Evolutionary conservation across 768 basidiomycete species (phyloP).

Genomic region (Solioccasus polychromus): DNA sequence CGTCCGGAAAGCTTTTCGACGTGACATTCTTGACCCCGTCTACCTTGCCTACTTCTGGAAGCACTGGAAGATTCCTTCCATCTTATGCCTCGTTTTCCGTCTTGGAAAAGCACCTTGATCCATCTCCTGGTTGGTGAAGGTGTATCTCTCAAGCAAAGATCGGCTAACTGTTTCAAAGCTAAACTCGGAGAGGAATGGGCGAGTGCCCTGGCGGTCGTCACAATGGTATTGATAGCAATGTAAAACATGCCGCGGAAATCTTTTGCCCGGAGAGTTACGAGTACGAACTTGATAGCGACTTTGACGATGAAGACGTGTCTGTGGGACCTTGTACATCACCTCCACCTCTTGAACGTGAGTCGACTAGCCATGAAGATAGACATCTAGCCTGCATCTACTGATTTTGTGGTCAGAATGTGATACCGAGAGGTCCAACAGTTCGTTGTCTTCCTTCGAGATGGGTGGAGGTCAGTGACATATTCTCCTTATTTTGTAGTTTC

Average conservation of each 20-base stretch:
- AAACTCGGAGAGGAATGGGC: constrained; percentile 9
- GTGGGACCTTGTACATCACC: not conserved
- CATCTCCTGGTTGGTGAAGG: constrained; percentile 7
- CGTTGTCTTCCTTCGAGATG: constrained; percentile 11
- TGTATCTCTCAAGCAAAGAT: not conserved
- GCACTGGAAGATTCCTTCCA: not conserved
- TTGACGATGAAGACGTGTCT: constrained; percentile 19
- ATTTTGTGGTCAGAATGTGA: constrained; percentile 1
- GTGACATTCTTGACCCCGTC: constrained; percentile 17
- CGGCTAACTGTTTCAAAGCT: constrained; percentile 10
- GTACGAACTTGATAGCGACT: constrained; percentile 26
- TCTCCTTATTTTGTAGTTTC: not conserved
- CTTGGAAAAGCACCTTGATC: constrained; percentile 6
- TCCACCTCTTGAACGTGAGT: not conserved
- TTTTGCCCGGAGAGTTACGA: constrained; percentile 10
- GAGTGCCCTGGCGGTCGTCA: constrained; percentile 1
- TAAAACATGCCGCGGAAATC: constrained; percentile 2
- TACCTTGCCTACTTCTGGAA: not conserved
- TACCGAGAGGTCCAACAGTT: not conserved
- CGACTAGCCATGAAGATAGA: constrained; percentile 1
- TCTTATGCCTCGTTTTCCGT: constrained; percentile 17
- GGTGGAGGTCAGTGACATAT: constrained; percentile 4
- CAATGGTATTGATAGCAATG: not conserved
- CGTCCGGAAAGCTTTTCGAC: constrained; percentile 18
- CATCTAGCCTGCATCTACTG: not conserved